Evolutionary conservation across 495 filamentous ascomycete species (phyloP).

Genomic region (Pyronema domesticum): DNA sequence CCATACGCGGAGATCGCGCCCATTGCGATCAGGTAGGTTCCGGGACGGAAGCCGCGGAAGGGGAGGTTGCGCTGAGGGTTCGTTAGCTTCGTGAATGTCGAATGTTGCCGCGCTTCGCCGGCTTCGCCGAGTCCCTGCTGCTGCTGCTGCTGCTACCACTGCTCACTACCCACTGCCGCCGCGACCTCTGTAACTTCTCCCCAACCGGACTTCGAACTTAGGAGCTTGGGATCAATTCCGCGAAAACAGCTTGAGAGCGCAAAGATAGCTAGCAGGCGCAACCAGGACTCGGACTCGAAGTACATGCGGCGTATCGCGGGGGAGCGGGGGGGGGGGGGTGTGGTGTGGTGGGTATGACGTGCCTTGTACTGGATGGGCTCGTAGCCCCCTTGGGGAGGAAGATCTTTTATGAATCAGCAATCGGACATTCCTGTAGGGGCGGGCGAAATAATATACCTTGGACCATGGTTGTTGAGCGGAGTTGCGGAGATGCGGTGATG

Average conservation of each 20-base stretch:
- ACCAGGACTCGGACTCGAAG: neutral
- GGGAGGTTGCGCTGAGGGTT: slow-evolving; percentile 66
- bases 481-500: slow-evolving; percentile 5
- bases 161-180: neutral
- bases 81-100: neutral
- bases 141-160: neutral
- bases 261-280: neutral
- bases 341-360: slow-evolving; percentile 12
- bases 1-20: slow-evolving; percentile 68
- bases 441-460: slow-evolving; percentile 11
- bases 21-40: slow-evolving; percentile 54
- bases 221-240: no score
- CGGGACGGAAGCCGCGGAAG: slow-evolving; percentile 72
- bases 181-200: no score
- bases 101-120: neutral
- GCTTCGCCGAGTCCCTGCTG: neutral
- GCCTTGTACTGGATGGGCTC: slow-evolving; percentile 92
- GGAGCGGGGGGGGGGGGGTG: neutral
- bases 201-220: no score
- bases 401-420: slow-evolving; percentile 35
- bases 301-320: neutral
- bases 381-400: slow-evolving; percentile 89
- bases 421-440: neutral
- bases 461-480: slow-evolving; percentile 11
- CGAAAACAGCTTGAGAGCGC: no score